These are phyloP conservation scores for Solanum appendiculatum DNA, from an alignment of 257 asterid species.

Conservation along the genomic window DNA sequence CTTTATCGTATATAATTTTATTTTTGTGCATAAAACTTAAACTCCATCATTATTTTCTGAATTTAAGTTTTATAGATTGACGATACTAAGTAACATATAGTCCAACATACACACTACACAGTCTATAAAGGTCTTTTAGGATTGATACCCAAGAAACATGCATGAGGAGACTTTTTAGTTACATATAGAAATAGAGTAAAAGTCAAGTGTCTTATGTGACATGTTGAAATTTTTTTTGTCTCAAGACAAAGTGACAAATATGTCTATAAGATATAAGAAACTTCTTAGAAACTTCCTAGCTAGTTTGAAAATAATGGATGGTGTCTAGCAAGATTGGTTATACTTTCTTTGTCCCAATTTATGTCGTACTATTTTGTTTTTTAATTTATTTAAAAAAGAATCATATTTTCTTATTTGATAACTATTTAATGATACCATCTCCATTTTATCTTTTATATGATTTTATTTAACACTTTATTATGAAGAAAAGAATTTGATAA, in stretches of 20 bases:
- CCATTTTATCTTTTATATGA: not conserved
- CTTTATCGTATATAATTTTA: too few relatives aligned
- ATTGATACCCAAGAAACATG: not conserved
- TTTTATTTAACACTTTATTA: not conserved
- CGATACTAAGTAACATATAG: not conserved
- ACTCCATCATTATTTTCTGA: not conserved
- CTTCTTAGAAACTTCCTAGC: conserved; percentile 7
- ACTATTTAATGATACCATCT: not conserved
- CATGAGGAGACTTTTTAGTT: not conserved
- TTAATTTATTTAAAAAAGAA: too few relatives aligned
- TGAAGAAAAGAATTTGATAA: not conserved
- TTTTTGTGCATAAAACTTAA: too few relatives aligned
- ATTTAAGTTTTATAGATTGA: too few relatives aligned
- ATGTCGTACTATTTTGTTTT: too few relatives aligned
- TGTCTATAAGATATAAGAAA: conserved; percentile 21
- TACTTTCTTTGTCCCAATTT: not conserved
- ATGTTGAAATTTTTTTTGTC: not conserved
- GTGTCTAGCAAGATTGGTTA: not conserved
- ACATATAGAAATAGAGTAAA: not conserved
- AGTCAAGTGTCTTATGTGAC: not conserved
- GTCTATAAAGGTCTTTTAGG: not conserved
- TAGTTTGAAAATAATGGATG: not conserved
- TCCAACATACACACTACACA: not conserved
- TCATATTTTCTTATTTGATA: too few relatives aligned
- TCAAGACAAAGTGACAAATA: not conserved